Evolutionary conservation across 1,284 basidiomycete species (phyloP).

Genomic region (Mrakiaceae sp.): DNA sequence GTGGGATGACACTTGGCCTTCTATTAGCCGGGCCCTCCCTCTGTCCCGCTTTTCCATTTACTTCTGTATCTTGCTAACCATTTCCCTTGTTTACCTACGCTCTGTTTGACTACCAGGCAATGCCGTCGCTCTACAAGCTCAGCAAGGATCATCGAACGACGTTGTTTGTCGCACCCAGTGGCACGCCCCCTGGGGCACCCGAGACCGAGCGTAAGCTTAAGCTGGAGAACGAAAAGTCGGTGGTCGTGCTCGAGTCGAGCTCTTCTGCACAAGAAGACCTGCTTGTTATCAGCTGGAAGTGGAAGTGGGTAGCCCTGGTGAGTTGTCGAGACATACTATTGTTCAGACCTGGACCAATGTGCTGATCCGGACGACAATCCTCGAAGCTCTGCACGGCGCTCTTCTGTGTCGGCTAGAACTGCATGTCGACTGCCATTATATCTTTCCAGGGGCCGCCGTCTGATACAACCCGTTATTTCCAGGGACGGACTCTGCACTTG

Average conservation of each 20-base stretch:
- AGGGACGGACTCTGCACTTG: slow-evolving; percentile 1
- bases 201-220: background rate
- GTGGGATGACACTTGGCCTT: too few species aligned
- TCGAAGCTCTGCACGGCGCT: background rate
- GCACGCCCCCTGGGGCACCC: background rate
- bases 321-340: too few species aligned
- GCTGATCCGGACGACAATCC: background rate
- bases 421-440: background rate
- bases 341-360: too few species aligned
- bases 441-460: background rate
- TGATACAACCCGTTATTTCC: background rate
- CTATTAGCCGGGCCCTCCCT: too few species aligned
- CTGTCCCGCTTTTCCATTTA: too few species aligned
- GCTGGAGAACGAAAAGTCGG: background rate
- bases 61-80: too few species aligned
- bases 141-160: too few species aligned
- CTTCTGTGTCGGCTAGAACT: background rate
- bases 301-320: background rate
- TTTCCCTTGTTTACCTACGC: too few species aligned
- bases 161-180: too few species aligned
- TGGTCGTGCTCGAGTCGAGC: background rate
- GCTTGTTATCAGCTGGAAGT: background rate
- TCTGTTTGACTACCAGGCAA: too few species aligned
- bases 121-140: too few species aligned
- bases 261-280: background rate